Evolutionary conservation across 768 basidiomycete species (phyloP).

Genomic region (Amanita muscaria): DNA sequence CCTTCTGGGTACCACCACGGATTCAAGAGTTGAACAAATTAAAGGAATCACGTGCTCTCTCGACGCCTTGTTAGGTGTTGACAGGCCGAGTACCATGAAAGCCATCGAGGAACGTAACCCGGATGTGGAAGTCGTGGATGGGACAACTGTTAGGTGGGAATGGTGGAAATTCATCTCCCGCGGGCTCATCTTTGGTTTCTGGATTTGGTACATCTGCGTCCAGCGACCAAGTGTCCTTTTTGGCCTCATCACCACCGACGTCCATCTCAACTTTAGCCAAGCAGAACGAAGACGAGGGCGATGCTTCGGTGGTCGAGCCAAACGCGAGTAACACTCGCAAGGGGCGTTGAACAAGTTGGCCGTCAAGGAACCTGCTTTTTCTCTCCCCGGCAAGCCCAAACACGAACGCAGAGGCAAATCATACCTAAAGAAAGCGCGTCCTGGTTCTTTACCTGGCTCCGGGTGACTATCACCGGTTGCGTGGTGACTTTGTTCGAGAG

Average conservation of each 20-base stretch:
- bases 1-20: conserved; percentile 81
- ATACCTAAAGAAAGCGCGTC: conserved; percentile 41
- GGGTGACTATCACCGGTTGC: conserved; percentile 97
- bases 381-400: conserved; percentile 13
- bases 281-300: conserved; percentile 61
- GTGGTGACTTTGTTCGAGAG: conserved; percentile 94
- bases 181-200: too few species aligned
- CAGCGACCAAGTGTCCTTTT: conserved; percentile 24
- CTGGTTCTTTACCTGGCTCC: conserved; percentile 97
- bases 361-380: not conserved
- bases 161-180: conserved; percentile 26
- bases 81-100: conserved; percentile 37
- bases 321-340: conserved; percentile 39
- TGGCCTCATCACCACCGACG: not conserved
- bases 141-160: conserved; percentile 61
- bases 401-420: conserved; percentile 20
- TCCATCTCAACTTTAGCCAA: conserved; percentile 23
- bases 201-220: conserved; percentile 26
- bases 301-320: conserved; percentile 72
- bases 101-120: conserved; percentile 33
- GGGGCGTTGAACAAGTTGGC: conserved; percentile 11
- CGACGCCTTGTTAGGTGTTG: conserved; percentile 82
- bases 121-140: conserved; percentile 57
- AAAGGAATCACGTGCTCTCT: conserved; percentile 97
- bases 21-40: conserved; percentile 84